A percentile compares a stretch with the other conserved stretches of the same genome.
These are phyloP conservation scores for Aspergillus egyptiacus DNA, from an alignment of 495 filamentous ascomycete species.

Conservation along the genomic window DNA sequence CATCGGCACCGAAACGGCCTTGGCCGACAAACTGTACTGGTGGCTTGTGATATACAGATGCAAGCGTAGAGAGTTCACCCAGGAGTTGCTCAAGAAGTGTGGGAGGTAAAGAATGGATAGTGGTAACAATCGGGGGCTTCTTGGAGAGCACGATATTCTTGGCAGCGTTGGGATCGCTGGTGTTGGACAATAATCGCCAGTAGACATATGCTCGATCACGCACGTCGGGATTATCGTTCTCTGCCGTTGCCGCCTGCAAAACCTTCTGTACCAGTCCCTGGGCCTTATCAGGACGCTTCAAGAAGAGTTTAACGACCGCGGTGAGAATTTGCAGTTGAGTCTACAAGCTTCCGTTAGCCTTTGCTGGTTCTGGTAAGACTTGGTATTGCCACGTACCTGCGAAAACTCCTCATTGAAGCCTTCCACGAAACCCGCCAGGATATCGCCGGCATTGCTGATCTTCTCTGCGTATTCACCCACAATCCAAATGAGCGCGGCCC, in stretches of 20 bases:
- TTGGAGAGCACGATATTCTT: conserved; percentile 87
- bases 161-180: conserved; percentile 77
- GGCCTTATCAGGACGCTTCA: conserved; percentile 91
- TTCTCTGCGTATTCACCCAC: conserved; percentile 98
- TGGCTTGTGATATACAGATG: conserved; percentile 98
- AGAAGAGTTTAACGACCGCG: conserved; percentile 92
- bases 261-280: conserved; percentile 92
- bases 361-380: neutral
- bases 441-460: conserved; percentile 94
- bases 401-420: conserved; percentile 90
- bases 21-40: conserved; percentile 94
- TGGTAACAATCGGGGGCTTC: conserved; percentile 89
- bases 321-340: conserved; percentile 94
- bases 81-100: conserved; percentile 81
- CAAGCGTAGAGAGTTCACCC: conserved; percentile 86
- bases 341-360: conserved; percentile 35
- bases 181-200: conserved; percentile 86
- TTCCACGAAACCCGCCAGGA: conserved; percentile 79
- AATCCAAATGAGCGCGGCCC: conserved; percentile 95
- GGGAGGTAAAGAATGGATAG: conserved; percentile 80
- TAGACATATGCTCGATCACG: conserved; percentile 96
- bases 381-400: conserved; percentile 46
- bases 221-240: conserved; percentile 96
- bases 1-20: conserved; percentile 88
- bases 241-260: conserved; percentile 81